Evolutionary conservation across 768 basidiomycete species (phyloP).

Genomic region (Mycena epipterygia): DNA sequence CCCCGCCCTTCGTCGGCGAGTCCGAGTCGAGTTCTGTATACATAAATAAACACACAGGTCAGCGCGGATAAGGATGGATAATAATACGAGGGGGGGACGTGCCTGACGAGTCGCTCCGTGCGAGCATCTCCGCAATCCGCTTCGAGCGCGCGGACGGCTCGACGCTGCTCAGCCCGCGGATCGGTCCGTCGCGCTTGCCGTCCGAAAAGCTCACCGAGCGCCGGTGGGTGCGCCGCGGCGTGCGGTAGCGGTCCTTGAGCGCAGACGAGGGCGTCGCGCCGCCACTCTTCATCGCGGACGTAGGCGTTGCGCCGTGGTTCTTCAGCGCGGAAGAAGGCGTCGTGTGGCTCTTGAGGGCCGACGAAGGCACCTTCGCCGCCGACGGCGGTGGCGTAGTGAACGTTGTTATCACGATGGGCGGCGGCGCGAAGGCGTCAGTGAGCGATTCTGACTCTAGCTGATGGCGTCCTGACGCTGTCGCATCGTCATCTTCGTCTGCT

Average conservation of each 20-base stretch:
- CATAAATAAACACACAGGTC: constrained; percentile 13
- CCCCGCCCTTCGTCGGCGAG: constrained; percentile 25
- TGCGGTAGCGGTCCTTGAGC: constrained; percentile 68
- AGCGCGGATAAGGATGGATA: constrained; percentile 15
- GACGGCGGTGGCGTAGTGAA: constrained; percentile 30
- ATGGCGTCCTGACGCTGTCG: neutral
- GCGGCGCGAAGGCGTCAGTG: constrained; percentile 33
- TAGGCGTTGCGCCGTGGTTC: constrained; percentile 44
- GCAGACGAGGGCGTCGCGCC: constrained; percentile 70
- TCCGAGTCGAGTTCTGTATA: constrained; percentile 29
- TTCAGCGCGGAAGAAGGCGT: constrained; percentile 22
- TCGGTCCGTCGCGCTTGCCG: constrained; percentile 92
- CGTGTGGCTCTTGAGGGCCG: constrained; percentile 12
- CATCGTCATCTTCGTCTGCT: constrained; percentile 14
- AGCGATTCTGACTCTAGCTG: constrained; percentile 18
- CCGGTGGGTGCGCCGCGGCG: constrained; percentile 72
- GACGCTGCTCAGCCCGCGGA: constrained; percentile 67
- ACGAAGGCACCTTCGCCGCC: constrained; percentile 24
- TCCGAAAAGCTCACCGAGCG: constrained; percentile 98
- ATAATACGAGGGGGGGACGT: neutral
- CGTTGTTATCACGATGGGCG: constrained; percentile 32
- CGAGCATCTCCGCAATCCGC: constrained; percentile 86
- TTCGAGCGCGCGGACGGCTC: constrained; percentile 79
- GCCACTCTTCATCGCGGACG: constrained; percentile 54
- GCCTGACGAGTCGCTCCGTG: constrained; percentile 68